These are phyloP conservation scores for Taphrina pruni DNA, from an alignment of 1,139 yeast species.

Conservation along the genomic window DNA sequence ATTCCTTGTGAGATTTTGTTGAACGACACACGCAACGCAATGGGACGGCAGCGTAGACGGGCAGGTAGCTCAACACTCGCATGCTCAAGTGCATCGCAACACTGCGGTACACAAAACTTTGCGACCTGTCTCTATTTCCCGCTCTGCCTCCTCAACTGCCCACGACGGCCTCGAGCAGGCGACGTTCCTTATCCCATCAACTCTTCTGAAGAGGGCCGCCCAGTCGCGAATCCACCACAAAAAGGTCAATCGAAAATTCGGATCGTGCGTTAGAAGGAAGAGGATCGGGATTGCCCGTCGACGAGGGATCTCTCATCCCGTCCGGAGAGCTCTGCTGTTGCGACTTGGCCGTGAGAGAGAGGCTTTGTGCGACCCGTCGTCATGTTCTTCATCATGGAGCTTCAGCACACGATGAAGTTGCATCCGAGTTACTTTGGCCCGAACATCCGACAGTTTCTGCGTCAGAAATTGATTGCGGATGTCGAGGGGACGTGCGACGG, in stretches of 20 bases:
- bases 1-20: background rate
- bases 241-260: background rate
- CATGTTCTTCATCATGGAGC: constrained; percentile 62
- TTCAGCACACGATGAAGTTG: constrained; percentile 85
- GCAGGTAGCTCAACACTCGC: background rate
- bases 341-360: background rate
- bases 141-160: background rate
- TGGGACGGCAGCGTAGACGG: background rate
- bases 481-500: constrained; percentile 99
- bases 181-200: constrained; percentile 2
- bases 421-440: constrained; percentile 99
- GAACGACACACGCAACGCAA: background rate
- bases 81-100: background rate
- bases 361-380: constrained; percentile 3
- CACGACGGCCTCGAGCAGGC: constrained; percentile 9
- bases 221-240: too few relatives aligned
- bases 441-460: constrained; percentile 90
- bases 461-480: constrained; percentile 87
- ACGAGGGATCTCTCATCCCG: background rate
- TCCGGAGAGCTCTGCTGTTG: background rate
- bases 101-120: background rate
- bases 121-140: background rate
- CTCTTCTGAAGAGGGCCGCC: too few relatives aligned
- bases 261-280: constrained; percentile 4
- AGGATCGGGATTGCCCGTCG: constrained; percentile 2